These are phyloP conservation scores for Yamadazyma siamensis DNA, from an alignment of 1,139 yeast species.

Conservation along the genomic window DNA sequence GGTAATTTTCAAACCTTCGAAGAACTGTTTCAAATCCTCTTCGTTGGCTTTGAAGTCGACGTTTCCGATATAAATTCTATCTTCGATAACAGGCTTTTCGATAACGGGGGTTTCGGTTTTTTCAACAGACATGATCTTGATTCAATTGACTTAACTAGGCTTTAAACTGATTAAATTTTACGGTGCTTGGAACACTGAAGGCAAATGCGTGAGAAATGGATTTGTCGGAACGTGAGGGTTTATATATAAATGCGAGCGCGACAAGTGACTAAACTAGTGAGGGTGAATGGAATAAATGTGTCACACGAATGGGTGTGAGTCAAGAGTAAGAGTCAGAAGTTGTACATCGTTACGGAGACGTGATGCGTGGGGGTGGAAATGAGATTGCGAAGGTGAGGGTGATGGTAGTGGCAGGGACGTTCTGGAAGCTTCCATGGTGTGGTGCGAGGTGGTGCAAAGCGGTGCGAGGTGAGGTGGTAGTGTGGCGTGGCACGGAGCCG, in stretches of 20 bases:
- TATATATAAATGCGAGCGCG: no score
- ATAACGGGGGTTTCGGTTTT: neutral
- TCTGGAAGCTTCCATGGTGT: no score
- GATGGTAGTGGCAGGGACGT: no score
- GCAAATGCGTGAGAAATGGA: neutral
- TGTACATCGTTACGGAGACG: no score
- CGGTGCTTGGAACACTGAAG: no score
- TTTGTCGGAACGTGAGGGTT: no score
- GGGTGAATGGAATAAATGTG: no score
- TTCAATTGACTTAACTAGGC: slow-evolving; percentile 7
- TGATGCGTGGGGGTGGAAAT: neutral
- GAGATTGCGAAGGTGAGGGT: neutral
- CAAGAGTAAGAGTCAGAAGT: neutral
- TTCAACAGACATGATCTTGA: neutral
- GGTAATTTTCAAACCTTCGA: slow-evolving; percentile 33
- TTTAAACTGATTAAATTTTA: neutral
- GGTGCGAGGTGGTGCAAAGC: neutral
- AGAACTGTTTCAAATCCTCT: slow-evolving; percentile 44
- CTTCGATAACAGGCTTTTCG: slow-evolving; percentile 32
- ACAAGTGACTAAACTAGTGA: slow-evolving; percentile 1
- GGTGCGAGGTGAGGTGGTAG: neutral
- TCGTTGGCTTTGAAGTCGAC: slow-evolving; percentile 52
- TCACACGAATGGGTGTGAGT: neutral
- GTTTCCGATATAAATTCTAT: slow-evolving; percentile 51
- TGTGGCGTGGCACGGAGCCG: neutral